phyloP scores from a whole-genome alignment of 371 early-diverging fungal genomes.

The Mucor mucedo region DNA sequence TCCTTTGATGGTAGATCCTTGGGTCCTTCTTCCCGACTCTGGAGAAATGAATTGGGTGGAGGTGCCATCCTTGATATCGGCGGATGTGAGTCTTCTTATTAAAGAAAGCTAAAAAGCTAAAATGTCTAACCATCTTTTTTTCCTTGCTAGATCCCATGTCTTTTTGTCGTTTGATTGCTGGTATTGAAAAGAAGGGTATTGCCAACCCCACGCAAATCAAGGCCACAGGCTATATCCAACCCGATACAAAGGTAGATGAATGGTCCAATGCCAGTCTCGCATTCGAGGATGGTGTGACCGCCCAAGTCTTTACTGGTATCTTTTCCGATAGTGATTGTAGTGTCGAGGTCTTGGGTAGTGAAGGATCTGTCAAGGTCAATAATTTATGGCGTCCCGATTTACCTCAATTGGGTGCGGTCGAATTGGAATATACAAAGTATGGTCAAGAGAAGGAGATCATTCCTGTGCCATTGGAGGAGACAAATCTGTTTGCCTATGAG shows the following conservation, averaged over 20 bases:
- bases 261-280: constrained; percentile 46
- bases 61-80: constrained; percentile 57
- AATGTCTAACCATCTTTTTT: neutral
- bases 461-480: constrained; percentile 33
- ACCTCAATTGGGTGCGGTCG: constrained; percentile 37
- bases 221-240: constrained; percentile 45
- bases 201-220: constrained; percentile 39
- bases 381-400: constrained; percentile 56
- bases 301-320: constrained; percentile 48
- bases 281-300: constrained; percentile 40
- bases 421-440: constrained; percentile 33
- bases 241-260: constrained; percentile 52
- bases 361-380: constrained; percentile 38
- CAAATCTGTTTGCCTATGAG: constrained; percentile 46
- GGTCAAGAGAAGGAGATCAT: constrained; percentile 33
- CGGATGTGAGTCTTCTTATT: constrained; percentile 40
- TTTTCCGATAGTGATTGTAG: constrained; percentile 45
- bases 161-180: constrained; percentile 48
- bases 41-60: constrained; percentile 53
- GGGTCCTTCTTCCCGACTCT: constrained; percentile 45
- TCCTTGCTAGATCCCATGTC: constrained; percentile 48
- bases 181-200: constrained; percentile 22
- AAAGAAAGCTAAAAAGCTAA: too few species aligned
- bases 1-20: constrained; percentile 43
- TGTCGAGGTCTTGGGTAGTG: constrained; percentile 43